Base-by-base conservation (phyloP, 2,329 filamentous ascomycete genomes). In the Diaporthe nobilis region DNA sequence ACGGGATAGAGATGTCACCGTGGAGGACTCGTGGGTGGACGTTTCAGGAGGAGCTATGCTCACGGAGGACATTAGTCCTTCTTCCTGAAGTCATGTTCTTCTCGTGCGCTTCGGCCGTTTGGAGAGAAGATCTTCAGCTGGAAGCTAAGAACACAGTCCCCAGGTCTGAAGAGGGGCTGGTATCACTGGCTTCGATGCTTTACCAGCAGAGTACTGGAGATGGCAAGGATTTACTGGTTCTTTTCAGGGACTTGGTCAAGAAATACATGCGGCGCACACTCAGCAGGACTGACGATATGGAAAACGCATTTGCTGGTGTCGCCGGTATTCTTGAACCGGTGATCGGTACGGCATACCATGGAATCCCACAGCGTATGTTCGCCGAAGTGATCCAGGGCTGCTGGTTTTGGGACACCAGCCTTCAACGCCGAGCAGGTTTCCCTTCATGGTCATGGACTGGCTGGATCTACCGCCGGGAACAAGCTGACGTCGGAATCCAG, bases 381-480 rank as follows among this genome's bases (percentile, higher is more conserved):
- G 49, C 15, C 13, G 39, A 74, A 13, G 72, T 70, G 37, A 74
- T 74, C 13, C 49, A 60, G 6, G 72, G 72, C 22, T 60, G 60
- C 47, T 74, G 72, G 72, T 70, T 68, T 12, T 70, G 61, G 61
- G 63, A 74, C 37, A 60, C 63, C 7, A 49, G 60, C 49, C 60
- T 74, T 34, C 61, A 55, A 15, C 72, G 51, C 49, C 72, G 72
- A 8, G 22, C 13, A 34, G 72, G 49, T 2, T 74, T 74, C 17
- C 63, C 72, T 1, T 74, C 61, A 3, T 74, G 72, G 72, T 74
- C 72, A 17, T 74, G 72, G 72, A 74, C 72, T 1, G 72, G 72
- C 9, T 74, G 72, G 61, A 44, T 74, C 8, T 74, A 74, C 20
- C n/a, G 49, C 31, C 60, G 20, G 25, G 72, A 74, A 39, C 72